Conservation (phyloP, 345 rosid species). For the Eucalyptus sp. region DNA sequence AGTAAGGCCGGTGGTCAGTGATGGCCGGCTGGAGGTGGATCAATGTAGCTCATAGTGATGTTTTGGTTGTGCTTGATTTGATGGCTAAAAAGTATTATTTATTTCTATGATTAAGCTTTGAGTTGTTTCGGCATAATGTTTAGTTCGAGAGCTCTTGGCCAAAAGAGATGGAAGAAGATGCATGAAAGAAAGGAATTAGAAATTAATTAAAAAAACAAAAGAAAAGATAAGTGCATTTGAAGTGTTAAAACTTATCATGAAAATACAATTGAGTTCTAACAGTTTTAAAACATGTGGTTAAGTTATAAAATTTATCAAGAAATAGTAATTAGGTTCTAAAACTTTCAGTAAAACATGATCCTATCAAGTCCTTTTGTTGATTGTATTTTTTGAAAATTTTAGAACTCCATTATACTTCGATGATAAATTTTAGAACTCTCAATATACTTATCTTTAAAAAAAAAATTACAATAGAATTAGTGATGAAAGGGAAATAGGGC, state of each 20-base stretch:
- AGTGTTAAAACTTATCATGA: neutral
- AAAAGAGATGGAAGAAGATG: neutral
- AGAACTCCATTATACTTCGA: too few species aligned
- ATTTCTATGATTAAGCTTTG: neutral
- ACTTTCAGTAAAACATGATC: accelerated
- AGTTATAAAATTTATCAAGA: too few species aligned
- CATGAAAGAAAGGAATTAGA: neutral
- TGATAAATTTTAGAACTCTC: too few species aligned
- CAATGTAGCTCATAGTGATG: neutral
- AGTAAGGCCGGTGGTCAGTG: neutral
- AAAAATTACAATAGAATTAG: neutral
- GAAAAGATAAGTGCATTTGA: neutral
- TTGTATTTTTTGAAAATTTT: neutral
- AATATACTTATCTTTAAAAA: neutral
- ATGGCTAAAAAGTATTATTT: neutral
- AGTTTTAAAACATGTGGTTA: neutral
- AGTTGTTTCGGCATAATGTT: neutral
- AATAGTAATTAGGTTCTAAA: neutral
- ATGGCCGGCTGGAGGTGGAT: neutral
- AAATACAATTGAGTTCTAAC: neutral
- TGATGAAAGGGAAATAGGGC: neutral
- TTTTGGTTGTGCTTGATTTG: neutral
- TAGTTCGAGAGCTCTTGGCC: neutral
- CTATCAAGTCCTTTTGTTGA: neutral
- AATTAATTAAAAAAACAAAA: too few species aligned